These are phyloP conservation scores for Calonectria ilicicola DNA, from an alignment of 2,329 filamentous ascomycete genomes.

Conservation along the genomic window DNA sequence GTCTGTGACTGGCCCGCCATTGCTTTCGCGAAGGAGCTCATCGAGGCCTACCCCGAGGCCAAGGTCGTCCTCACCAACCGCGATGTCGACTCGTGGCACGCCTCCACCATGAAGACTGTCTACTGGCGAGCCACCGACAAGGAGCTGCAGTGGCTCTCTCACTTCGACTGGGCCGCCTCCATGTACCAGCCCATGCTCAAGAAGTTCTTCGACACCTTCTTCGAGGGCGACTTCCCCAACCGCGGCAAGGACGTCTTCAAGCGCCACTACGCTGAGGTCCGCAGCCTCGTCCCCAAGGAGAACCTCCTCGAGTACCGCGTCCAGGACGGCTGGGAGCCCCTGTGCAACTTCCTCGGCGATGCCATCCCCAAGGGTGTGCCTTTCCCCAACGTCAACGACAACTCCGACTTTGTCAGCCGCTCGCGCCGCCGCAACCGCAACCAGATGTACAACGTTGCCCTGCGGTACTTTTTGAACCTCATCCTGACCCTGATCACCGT, in stretches of 20 bases:
- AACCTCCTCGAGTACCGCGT: slow-evolving; percentile 50
- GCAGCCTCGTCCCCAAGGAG: slow-evolving; percentile 46
- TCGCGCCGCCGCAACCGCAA: slow-evolving; percentile 48
- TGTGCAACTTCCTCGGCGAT: slow-evolving; percentile 51
- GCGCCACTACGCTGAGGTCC: slow-evolving; percentile 51
- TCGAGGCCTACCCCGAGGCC: slow-evolving; percentile 78
- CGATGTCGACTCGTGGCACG: slow-evolving; percentile 73
- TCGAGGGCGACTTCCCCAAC: slow-evolving; percentile 74
- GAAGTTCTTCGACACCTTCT: slow-evolving; percentile 77
- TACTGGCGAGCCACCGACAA: slow-evolving; percentile 75
- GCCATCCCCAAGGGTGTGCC: slow-evolving; percentile 46
- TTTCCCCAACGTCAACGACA: slow-evolving; percentile 53
- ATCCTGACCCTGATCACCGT: slow-evolving; percentile 25
- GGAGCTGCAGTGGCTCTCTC: slow-evolving; percentile 57
- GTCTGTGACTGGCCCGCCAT: slow-evolving; percentile 78
- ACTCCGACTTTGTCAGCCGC: slow-evolving; percentile 49
- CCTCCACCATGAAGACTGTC: slow-evolving; percentile 74
- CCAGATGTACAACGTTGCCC: slow-evolving; percentile 50
- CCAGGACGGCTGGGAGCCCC: slow-evolving; percentile 52
- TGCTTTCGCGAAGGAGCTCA: slow-evolving; percentile 76
- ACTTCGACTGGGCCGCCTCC: slow-evolving; percentile 70
- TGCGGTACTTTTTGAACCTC: slow-evolving; percentile 40
- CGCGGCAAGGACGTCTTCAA: slow-evolving; percentile 73
- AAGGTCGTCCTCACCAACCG: slow-evolving; percentile 77
- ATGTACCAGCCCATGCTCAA: slow-evolving; percentile 78